Percentiles rank a stretch among this genome's conserved stretches.
Evolutionary conservation across 495 filamentous ascomycete species (phyloP).

Genomic region (Penicillium samsonianum): DNA sequence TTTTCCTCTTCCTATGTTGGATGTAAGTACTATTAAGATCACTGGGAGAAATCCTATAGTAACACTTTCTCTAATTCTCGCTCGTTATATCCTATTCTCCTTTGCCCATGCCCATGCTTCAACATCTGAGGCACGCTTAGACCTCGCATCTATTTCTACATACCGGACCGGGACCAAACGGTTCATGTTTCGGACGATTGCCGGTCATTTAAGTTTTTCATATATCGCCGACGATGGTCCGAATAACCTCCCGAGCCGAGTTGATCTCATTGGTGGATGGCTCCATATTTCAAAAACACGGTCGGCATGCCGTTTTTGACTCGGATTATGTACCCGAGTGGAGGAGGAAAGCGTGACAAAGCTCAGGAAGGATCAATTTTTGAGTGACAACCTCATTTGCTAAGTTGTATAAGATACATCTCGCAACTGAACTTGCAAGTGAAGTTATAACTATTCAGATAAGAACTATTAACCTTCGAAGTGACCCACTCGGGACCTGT

Average conservation of each 20-base stretch:
- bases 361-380: not conserved
- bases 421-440: not conserved
- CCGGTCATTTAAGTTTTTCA: not conserved
- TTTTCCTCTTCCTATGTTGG: not conserved
- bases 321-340: not conserved
- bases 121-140: not conserved
- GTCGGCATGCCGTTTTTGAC: slow-evolving; percentile 17
- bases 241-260: slow-evolving; percentile 22
- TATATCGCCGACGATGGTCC: slow-evolving; percentile 25
- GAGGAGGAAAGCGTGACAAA: not conserved
- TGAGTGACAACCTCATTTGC: not conserved
- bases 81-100: not conserved
- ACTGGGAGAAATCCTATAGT: not conserved
- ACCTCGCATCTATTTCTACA: not conserved
- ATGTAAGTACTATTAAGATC: not conserved
- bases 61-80: not conserved
- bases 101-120: not conserved
- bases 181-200: slow-evolving; percentile 17
- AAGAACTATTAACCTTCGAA: not conserved
- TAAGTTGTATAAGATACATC: too few relatives aligned
- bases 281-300: not conserved
- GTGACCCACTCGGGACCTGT: not conserved
- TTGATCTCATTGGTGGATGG: not conserved
- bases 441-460: not conserved
- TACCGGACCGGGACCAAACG: slow-evolving; percentile 8